These are phyloP conservation scores for Hawksworthiomyces lignivorus DNA, from an alignment of 2,329 filamentous ascomycete genomes.

Conservation along the genomic window DNA sequence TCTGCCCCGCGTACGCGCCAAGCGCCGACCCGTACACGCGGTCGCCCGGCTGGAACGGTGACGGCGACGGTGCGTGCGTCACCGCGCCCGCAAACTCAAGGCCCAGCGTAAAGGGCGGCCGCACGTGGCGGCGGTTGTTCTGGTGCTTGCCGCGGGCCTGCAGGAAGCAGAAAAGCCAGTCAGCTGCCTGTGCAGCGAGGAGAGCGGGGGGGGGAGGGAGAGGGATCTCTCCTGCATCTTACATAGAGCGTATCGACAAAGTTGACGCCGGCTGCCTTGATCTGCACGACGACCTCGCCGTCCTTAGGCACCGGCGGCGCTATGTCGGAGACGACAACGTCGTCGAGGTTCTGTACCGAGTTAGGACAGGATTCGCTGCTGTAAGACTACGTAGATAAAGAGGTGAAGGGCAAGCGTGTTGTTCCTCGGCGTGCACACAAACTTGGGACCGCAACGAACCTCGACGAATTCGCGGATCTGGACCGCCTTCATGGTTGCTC, in stretches of 20 bases:
- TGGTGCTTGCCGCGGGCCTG: slow-evolving; percentile 50
- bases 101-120: slow-evolving; percentile 50
- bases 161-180: neutral
- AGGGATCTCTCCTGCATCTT: slow-evolving; percentile 4
- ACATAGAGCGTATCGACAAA: slow-evolving; percentile 54
- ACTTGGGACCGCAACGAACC: neutral
- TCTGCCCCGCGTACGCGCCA: slow-evolving; percentile 46
- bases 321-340: slow-evolving; percentile 24
- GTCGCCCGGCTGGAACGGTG: slow-evolving; percentile 37
- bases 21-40: slow-evolving; percentile 44
- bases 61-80: slow-evolving; percentile 22
- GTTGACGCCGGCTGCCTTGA: slow-evolving; percentile 49
- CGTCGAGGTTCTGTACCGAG: slow-evolving; percentile 15
- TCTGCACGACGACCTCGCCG: slow-evolving; percentile 32
- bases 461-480: slow-evolving; percentile 6
- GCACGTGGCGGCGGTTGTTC: slow-evolving; percentile 48
- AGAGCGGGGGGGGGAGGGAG: no score
- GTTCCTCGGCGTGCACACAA: no score
- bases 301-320: slow-evolving; percentile 25
- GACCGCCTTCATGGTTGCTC: slow-evolving; percentile 9
- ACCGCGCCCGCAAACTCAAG: slow-evolving; percentile 54
- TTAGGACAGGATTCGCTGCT: no score
- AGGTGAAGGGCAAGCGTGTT: no score
- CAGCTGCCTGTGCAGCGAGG: no score
- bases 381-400: neutral